These are phyloP conservation scores for Fusarium neocosmosporiellum DNA, from an alignment of 2,329 filamentous ascomycete species.

Conservation along the genomic window DNA sequence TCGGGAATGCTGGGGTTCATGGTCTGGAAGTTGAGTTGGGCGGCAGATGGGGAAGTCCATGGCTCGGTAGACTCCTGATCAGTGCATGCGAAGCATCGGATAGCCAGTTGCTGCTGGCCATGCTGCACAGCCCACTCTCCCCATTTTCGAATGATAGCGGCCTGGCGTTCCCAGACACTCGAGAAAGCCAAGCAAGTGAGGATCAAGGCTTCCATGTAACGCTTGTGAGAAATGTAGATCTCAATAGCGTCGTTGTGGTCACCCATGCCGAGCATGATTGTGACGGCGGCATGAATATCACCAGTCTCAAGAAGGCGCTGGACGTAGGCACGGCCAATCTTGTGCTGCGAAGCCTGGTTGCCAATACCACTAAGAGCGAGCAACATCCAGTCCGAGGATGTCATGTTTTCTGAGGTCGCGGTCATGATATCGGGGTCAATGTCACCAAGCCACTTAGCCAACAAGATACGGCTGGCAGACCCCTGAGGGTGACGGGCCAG, in stretches of 20 bases:
- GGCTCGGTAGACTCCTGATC: constrained; percentile 85
- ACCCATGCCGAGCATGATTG: constrained; percentile 91
- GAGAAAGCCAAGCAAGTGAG: constrained; percentile 87
- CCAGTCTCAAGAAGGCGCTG: constrained; percentile 89
- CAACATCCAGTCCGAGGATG: constrained; percentile 96
- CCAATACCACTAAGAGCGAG: constrained; percentile 91
- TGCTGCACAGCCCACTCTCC: constrained; percentile 90
- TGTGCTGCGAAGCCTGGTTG: constrained; percentile 80
- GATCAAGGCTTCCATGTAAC: constrained; percentile 92
- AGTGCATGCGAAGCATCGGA: constrained; percentile 92
- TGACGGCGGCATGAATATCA: constrained; percentile 91
- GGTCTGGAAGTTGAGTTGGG: constrained; percentile 66
- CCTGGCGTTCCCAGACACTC: constrained; percentile 89
- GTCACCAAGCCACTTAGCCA: constrained; percentile 94
- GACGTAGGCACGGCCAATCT: constrained; percentile 89
- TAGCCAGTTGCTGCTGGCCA: constrained; percentile 88
- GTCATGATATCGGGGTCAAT: constrained; percentile 84
- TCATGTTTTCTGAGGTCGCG: constrained; percentile 86
- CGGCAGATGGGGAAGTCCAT: constrained; percentile 87
- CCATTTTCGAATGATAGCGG: constrained; percentile 91
- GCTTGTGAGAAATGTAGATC: constrained; percentile 91
- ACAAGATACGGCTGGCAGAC: constrained; percentile 81
- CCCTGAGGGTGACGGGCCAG: constrained; percentile 77
- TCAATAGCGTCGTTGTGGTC: constrained; percentile 96
- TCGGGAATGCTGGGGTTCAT: constrained; percentile 67